These are phyloP conservation scores for Pseudogymnoascus sp. DNA, from an alignment of 2,329 filamentous ascomycete species.

Conservation along the genomic window DNA sequence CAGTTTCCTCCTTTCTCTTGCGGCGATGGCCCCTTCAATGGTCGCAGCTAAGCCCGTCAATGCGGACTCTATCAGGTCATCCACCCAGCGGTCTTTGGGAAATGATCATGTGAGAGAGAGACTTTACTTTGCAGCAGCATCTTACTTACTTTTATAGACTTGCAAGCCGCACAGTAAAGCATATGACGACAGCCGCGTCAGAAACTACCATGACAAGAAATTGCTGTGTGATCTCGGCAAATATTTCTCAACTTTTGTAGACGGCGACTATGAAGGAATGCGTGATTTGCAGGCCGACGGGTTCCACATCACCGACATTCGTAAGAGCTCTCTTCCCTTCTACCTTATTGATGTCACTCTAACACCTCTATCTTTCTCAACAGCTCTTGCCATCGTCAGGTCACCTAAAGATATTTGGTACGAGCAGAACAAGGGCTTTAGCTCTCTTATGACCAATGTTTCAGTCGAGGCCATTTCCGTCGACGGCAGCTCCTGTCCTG, in stretches of 20 bases:
- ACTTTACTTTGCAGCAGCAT: not conserved
- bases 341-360: not conserved
- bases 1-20: not conserved
- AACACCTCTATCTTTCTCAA: not conserved
- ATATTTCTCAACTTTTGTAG: not conserved
- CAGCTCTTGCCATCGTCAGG: not conserved
- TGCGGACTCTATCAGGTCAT: too few species aligned
- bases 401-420: not conserved
- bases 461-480: not conserved
- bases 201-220: not conserved
- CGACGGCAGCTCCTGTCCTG: conserved; percentile 7
- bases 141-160: not conserved
- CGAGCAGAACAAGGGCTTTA: not conserved
- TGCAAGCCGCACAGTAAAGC: too few species aligned
- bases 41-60: not conserved
- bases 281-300: not conserved
- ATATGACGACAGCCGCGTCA: not conserved
- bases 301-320: not conserved
- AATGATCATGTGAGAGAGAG: too few species aligned
- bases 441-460: not conserved
- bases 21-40: not conserved
- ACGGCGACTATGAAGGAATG: not conserved
- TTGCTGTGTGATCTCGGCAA: not conserved
- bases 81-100: too few species aligned
- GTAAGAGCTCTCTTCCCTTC: not conserved